Percentiles rank a stretch among this genome's conserved stretches.
Evolutionary conservation across 495 filamentous ascomycete species (phyloP).

Genomic region (Aspergillus heteromorphus): DNA sequence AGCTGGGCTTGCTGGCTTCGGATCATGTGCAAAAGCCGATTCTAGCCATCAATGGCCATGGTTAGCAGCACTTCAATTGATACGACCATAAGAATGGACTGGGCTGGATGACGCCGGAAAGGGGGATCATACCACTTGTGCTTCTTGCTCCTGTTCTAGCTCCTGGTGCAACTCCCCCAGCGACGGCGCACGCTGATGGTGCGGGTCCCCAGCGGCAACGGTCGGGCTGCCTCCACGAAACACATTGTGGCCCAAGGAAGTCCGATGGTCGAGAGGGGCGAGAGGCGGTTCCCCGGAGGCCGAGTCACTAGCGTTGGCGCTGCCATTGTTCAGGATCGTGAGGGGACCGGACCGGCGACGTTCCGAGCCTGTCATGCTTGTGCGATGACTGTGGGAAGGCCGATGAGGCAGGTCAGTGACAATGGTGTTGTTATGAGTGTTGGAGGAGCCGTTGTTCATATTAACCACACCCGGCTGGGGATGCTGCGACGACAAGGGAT

Average conservation of each 20-base stretch:
- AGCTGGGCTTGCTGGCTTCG: slow-evolving; percentile 80
- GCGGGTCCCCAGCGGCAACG: slow-evolving; percentile 52
- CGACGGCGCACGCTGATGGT: slow-evolving; percentile 69
- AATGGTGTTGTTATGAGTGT: slow-evolving; percentile 3
- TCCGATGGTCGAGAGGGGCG: slow-evolving; percentile 35
- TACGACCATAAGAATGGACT: neutral
- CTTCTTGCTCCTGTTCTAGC: slow-evolving; percentile 91
- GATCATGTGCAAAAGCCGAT: slow-evolving; percentile 85
- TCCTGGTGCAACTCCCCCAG: slow-evolving; percentile 95
- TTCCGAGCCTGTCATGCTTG: slow-evolving; percentile 42
- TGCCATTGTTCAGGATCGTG: slow-evolving; percentile 60
- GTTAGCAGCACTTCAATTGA: neutral
- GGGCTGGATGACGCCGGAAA: neutral
- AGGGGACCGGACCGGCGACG: slow-evolving; percentile 64
- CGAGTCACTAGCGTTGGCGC: slow-evolving; percentile 30
- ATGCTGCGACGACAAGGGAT: slow-evolving; percentile 9
- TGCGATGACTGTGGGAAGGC: slow-evolving; percentile 48
- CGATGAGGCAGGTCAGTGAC: slow-evolving; percentile 38
- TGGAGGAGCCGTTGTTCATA: slow-evolving; percentile 22
- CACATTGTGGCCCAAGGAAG: slow-evolving; percentile 37
- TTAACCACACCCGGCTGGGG: slow-evolving; percentile 17
- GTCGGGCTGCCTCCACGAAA: slow-evolving; percentile 54
- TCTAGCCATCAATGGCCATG: slow-evolving; percentile 42
- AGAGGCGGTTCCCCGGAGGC: slow-evolving; percentile 43
- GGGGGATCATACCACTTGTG: slow-evolving; percentile 64